Evolutionary conservation across 208 protist species (phyloP).

Genomic region (Leishmania amazonensis): DNA sequence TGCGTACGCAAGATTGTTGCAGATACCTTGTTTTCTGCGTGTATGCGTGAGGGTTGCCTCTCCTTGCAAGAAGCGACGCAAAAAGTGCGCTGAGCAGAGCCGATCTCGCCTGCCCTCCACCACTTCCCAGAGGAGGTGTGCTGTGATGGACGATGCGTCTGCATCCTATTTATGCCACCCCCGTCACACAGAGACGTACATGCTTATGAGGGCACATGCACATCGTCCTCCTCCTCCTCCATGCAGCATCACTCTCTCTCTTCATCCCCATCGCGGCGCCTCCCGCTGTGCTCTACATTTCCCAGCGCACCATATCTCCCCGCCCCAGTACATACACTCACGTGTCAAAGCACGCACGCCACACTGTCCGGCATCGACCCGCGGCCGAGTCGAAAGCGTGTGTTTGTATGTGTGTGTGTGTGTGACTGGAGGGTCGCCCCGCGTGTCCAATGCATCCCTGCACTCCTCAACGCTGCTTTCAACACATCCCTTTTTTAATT

Average conservation of each 20-base stretch:
- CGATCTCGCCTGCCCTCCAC: background rate
- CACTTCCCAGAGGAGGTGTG: background rate
- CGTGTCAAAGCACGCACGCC: background rate
- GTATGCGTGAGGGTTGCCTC: background rate
- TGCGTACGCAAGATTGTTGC: background rate
- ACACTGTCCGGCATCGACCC: background rate
- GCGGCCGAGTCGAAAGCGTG: background rate
- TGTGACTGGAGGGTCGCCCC: background rate
- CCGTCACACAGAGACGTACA: background rate
- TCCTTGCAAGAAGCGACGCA: background rate
- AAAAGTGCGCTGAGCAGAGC: background rate
- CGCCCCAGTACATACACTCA: background rate
- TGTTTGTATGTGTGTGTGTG: background rate
- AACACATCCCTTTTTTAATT: background rate
- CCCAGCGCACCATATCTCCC: background rate
- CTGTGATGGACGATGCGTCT: background rate
- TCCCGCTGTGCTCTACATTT: background rate
- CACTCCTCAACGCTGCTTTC: background rate
- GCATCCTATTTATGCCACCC: background rate
- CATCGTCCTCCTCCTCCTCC: background rate
- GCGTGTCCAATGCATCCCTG: background rate
- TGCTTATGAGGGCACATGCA: background rate
- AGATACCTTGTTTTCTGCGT: background rate
- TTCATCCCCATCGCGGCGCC: background rate
- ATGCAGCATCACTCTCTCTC: background rate